Evolutionary conservation across 441 rosid genomes (phyloP), one percentile per base, ranked within the genome.

Genomic region (Eutrema salsugineum): DNA sequence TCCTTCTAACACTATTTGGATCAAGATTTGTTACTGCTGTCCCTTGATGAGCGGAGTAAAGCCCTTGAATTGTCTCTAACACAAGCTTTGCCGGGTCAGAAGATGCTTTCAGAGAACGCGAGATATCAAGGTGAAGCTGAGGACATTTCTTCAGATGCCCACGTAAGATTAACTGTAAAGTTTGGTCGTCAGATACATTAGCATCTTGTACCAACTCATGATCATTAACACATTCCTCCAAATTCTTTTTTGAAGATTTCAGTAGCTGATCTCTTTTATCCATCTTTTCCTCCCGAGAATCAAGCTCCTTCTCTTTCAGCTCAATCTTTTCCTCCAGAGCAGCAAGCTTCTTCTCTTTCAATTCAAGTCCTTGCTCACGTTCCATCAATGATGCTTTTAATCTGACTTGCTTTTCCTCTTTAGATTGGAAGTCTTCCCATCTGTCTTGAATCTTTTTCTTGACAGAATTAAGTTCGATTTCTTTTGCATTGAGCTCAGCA

Each of bases 11-110:
- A 38, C 72, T 54, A 58, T 53, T n/a, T 62, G 39, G 54, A 56
- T 75, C 82, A 71, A 63, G 60, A 43, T 62, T 63, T 53, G 55
- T 15, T 56, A 9, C 14, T 65, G 16, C 39, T 35, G 32, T 57
- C 66, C 33, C 58, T 50, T 57, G 57, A 44, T 51, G 60, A 35
- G 70, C 38, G 4, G 79, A 60, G 71, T 46, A 53, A 48, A 78
- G 67, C 57, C 72, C 70, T 53, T 68, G 59, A 64, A 81, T 57
- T 16, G 79, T 70, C 66, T 75, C 80, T 48, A 81, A 35, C 63
- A 75, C 81, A 36, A 78, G 69, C 81, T 62, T 78, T 63, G 78
- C 67, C 5, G 84, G 84, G 33, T 78, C 76, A 46, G 73, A 63
- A 19, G 84, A 77, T 46, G 64, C 63, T 20, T 58, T 50, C 10